Evolutionary conservation across 306 rosid genomes (phyloP), one percentile per base, ranked within the genome.

Genomic region (Lagenaria siceraria): DNA sequence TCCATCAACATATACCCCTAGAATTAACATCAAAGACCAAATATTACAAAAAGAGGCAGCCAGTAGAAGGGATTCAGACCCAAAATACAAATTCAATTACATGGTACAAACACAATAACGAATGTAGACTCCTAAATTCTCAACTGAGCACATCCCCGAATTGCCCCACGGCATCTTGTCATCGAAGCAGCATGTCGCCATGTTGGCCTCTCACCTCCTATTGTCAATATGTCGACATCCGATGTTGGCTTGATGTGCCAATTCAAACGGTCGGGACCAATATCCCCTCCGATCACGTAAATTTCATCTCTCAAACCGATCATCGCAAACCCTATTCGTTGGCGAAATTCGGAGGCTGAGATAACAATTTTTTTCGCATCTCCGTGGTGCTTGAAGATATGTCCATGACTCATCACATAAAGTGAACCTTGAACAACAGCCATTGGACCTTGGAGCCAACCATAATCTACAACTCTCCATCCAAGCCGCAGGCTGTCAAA

Each of bases 371-470:
- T 89, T 46, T 75, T 42, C 54, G 5, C 85, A 53, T 83, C 86
- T 81, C 83, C 81, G 36, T 90, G 97, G 80, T 89, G 97, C 85
- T 86, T 92, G 40, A 80, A 73, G 75, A 95, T 86, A 12, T 77
- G 75, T 58, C 92, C 90, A 80, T 96, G 87, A 87, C 96, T 90
- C 96, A 96, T 87, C 79, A 92, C 98, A 80, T 88, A 90, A 29
- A 92, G 91, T 31, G 91, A 86, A 81, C 81, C 96, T 52, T 82
- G 83, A 73, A 89, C 89, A 42, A 92, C 91, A 6, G 94, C 90
- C 97, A 92, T 96, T 8, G 92, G 98, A 78, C 98, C 98, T 78
- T 96, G 97, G 43, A 80, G 92, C 97, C 99, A 92, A 11, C 82
- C 88, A 42, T 85, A 88, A 76, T 92, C 97, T 85, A 86, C 91